Percentiles rank a stretch among this genome's conserved stretches.
Evolutionary conservation across 352 stramenopile species (phyloP).

Genomic region (Pythium pectinolyticum): DNA sequence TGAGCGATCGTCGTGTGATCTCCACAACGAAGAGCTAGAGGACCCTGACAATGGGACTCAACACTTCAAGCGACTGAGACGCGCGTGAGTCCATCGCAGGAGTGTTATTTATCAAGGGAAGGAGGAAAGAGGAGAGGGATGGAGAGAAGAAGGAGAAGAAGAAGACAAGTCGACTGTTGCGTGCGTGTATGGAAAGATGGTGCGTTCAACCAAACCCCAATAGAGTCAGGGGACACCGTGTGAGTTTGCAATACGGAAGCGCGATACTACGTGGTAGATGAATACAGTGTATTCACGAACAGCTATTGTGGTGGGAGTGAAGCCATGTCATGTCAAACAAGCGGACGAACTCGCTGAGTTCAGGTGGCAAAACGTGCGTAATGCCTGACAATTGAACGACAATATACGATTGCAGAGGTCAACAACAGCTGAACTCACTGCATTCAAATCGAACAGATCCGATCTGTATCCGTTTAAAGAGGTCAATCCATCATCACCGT

Average conservation of each 20-base stretch:
- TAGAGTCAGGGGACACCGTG: slow-evolving; percentile 2
- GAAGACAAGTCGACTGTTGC: too few species aligned
- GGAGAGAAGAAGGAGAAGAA: too few species aligned
- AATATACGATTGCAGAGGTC: background rate
- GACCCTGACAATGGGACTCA: slow-evolving; percentile 14
- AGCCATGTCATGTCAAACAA: background rate
- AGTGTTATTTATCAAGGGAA: slow-evolving; percentile 14
- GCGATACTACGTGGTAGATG: too few species aligned
- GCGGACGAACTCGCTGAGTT: background rate
- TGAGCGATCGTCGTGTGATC: slow-evolving; percentile 15
- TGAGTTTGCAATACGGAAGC: too few species aligned
- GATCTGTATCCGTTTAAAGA: background rate
- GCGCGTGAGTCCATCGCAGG: background rate
- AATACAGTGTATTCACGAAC: too few species aligned
- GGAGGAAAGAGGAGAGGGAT: background rate
- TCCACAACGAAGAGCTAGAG: slow-evolving; percentile 17
- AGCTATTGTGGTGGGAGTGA: too few species aligned
- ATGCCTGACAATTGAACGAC: background rate
- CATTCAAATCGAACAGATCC: background rate
- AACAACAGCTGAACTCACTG: background rate
- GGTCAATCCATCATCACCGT: too few species aligned
- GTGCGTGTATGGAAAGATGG: background rate
- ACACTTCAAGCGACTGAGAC: slow-evolving; percentile 21
- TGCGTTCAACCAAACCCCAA: slow-evolving; percentile 5
- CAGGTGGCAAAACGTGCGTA: too few species aligned